Conservation (phyloP, 768 basidiomycete genomes). For the Boletellus sp. region DNA sequence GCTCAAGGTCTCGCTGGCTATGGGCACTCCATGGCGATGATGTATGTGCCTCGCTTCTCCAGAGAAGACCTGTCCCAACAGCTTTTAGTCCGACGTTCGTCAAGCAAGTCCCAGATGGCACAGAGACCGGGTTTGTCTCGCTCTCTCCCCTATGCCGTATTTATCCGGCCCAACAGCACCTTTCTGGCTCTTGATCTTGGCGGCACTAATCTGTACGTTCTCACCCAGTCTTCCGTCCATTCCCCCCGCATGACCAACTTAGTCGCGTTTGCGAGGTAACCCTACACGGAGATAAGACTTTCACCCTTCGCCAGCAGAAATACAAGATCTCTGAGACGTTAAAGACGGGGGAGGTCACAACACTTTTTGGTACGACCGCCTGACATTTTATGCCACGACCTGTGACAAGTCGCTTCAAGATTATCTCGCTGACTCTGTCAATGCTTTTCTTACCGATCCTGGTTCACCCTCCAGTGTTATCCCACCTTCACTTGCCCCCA, state of each 20-base stretch:
- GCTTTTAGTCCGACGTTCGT: constrained; percentile 82
- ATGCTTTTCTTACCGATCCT: constrained; percentile 78
- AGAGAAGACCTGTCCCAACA: not conserved
- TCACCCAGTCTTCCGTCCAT: not conserved
- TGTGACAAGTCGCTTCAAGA: constrained; percentile 46
- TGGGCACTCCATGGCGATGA: constrained; percentile 88
- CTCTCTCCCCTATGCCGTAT: not conserved
- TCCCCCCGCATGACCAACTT: constrained; percentile 4
- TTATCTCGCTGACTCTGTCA: constrained; percentile 96
- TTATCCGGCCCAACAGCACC: constrained; percentile 50
- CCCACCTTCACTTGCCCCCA: constrained; percentile 25
- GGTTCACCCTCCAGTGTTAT: constrained; percentile 27
- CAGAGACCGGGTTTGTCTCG: constrained; percentile 77
- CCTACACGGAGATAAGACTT: constrained; percentile 86
- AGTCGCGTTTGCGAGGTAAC: constrained; percentile 95
- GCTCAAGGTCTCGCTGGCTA: constrained; percentile 67
- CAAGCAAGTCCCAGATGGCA: constrained; percentile 90
- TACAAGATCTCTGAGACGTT: constrained; percentile 92
- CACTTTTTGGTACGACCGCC: constrained; percentile 68
- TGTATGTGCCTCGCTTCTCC: constrained; percentile 43
- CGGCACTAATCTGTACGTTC: constrained; percentile 89
- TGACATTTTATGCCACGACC: not conserved
- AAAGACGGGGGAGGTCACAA: constrained; percentile 87
- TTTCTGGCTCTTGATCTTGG: constrained; percentile 96
- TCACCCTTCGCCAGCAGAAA: constrained; percentile 89